Evolutionary conservation across 148 eudicot species (phyloP).

Genomic region (Cornus kousa): DNA sequence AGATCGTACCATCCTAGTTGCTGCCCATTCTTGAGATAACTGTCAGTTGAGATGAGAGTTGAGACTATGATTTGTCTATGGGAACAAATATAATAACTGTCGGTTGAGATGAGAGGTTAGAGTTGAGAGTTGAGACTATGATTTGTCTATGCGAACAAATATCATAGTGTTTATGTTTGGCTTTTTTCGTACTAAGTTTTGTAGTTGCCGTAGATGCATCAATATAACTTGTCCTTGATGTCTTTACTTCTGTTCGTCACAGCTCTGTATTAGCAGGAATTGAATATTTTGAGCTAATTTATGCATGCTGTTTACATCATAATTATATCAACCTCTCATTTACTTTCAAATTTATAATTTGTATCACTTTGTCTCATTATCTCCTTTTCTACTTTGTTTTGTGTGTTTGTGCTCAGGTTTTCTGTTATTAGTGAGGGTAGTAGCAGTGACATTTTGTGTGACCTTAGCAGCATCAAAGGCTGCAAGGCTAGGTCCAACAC

Average conservation of each 20-base stretch:
- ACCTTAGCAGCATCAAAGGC: slow-evolving; percentile 93
- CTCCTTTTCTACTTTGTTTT: not conserved
- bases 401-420: slow-evolving; percentile 41
- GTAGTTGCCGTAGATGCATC: not conserved
- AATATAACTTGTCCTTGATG: not conserved
- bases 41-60: not conserved
- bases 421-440: slow-evolving; percentile 62
- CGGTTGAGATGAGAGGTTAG: too few relatives aligned
- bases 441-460: slow-evolving; percentile 89
- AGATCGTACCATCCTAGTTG: not conserved
- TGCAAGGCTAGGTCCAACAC: slow-evolving; percentile 75
- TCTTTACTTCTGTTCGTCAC: not conserved
- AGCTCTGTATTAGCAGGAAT: not conserved
- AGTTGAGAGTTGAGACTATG: not conserved
- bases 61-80: not conserved
- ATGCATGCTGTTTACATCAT: not conserved
- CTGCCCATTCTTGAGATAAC: not conserved
- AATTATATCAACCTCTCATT: too few relatives aligned
- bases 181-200: not conserved
- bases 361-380: not conserved
- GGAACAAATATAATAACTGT: not conserved
- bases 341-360: too few relatives aligned
- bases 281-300: not conserved
- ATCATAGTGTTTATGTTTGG: not conserved
- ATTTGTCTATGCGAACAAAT: not conserved